Base-by-base conservation (phyloP, 2,329 filamentous ascomycete genomes). In the Aspergillus vadensis region DNA sequence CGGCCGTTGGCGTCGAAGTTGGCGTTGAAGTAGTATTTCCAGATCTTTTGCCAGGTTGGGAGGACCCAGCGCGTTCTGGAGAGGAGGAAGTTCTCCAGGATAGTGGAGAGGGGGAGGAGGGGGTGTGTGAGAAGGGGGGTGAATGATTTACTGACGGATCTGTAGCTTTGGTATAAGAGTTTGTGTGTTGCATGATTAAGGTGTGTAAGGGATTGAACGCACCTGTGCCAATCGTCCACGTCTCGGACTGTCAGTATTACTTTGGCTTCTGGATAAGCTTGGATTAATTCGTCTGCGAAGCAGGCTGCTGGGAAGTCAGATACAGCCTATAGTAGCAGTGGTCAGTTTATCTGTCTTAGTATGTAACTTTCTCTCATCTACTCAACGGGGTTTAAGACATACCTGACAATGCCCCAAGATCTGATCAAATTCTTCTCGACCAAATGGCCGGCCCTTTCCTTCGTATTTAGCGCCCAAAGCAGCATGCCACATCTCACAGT, bases 221-320 rank as follows among this genome's bases (percentile, higher is more conserved):
- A 70, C 6, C 21, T 23, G 15, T 57, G 54, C 72, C 73, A 75
- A 6, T 62, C 59, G n/a, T 69, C 67, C 1, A 66, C 43, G 55
- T 72, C 69, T 7, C 76, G 68, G 17, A 77, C 60, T 8, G 77
- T 72, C 52, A 67, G 59, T 19, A 67, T 55, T 3, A 77, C 69
- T 55, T 77, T 77, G 1, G 75, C 77, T 0, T 73, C 65, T 0
- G 77, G 77, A 54, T 79, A 79, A 1, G 71, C 68, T 5, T 58
- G 54, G 12, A 73, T 58, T 3, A 79, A 62, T 49, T 79, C 77
- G 27, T 67, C 66, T 3, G 67, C 70, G 62, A 79, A 79, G n/a
- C 69, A 59, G 6, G 58, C 61, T 6, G 67, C 69, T 0, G 77
- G 75, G 21, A 70, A 59, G 48, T 79, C 77, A 14, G 61, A 57